phyloP scores from a whole-genome alignment of 805 yeast genomes.

The Limtongia smithiae region DNA sequence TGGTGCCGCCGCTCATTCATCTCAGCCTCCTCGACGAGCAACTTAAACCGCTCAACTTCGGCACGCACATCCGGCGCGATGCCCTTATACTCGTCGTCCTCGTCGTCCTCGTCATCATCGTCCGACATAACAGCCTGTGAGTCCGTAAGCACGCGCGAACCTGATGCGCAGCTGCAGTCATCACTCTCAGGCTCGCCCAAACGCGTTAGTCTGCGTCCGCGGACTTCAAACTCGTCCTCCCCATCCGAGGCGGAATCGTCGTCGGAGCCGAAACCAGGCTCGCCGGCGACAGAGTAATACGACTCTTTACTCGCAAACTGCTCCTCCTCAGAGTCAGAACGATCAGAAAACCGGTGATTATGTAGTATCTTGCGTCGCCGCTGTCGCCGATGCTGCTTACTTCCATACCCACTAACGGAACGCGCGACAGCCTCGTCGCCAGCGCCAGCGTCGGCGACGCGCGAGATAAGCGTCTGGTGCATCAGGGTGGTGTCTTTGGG shows the following conservation, averaged over 20 bases:
- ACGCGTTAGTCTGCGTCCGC: conserved; percentile 14
- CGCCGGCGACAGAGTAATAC: not conserved
- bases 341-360: conserved; percentile 17
- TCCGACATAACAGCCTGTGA: conserved; percentile 12
- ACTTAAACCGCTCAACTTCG: conserved; percentile 13
- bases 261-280: not conserved
- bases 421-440: too few species aligned
- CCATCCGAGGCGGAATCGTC: not conserved
- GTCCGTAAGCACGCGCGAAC: conserved; percentile 9
- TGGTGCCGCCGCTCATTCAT: not conserved
- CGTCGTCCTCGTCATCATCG: conserved; percentile 2
- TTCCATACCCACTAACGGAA: not conserved
- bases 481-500: not conserved
- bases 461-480: too few species aligned
- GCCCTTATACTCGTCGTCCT: not conserved
- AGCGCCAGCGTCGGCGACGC: not conserved
- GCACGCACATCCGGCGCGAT: conserved; percentile 8
- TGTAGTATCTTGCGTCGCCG: conserved; percentile 10
- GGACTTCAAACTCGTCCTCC: conserved; percentile 2
- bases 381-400: conserved; percentile 2
- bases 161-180: conserved; percentile 2
- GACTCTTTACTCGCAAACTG: not conserved
- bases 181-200: conserved; percentile 7
- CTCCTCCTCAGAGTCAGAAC: conserved; percentile 14
- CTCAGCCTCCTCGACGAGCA: conserved; percentile 10